Conservation (phyloP, 441 rosid species). For the Croton setiger region DNA sequence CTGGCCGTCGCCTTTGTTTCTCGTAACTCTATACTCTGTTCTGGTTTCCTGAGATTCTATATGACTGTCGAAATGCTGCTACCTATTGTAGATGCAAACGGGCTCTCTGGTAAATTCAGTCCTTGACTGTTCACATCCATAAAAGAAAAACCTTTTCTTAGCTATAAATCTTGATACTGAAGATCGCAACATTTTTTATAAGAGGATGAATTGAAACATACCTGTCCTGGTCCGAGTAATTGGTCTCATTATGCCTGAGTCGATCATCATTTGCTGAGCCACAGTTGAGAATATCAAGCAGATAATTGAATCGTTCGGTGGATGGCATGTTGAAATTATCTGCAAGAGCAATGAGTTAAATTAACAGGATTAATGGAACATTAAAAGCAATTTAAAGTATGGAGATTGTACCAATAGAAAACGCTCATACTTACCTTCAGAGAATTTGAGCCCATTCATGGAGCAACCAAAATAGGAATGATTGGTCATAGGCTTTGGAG, state of each 20-base stretch:
- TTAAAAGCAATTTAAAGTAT: neutral
- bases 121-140: constrained; percentile 37
- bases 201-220: constrained; percentile 5
- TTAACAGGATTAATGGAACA: neutral
- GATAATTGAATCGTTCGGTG: constrained; percentile 33
- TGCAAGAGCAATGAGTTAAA: constrained; percentile 13
- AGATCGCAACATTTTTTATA: neutral
- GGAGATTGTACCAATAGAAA: neutral
- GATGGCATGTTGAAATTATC: constrained; percentile 36
- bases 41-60: constrained; percentile 40
- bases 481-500: constrained; percentile 30
- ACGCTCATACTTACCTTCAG: constrained; percentile 34
- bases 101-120: constrained; percentile 58
- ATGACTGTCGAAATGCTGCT: constrained; percentile 41
- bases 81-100: constrained; percentile 40
- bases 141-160: neutral
- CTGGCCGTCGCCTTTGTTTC: constrained; percentile 22
- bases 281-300: constrained; percentile 36
- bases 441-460: constrained; percentile 33
- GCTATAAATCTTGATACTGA: neutral
- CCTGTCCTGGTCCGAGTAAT: constrained; percentile 43
- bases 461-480: constrained; percentile 32
- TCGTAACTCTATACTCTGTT: constrained; percentile 34
- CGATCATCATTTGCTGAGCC: constrained; percentile 29
- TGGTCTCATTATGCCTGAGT: constrained; percentile 27